Conservation (phyloP, 106 monocot genomes). For the Dioscorea alata region DNA sequence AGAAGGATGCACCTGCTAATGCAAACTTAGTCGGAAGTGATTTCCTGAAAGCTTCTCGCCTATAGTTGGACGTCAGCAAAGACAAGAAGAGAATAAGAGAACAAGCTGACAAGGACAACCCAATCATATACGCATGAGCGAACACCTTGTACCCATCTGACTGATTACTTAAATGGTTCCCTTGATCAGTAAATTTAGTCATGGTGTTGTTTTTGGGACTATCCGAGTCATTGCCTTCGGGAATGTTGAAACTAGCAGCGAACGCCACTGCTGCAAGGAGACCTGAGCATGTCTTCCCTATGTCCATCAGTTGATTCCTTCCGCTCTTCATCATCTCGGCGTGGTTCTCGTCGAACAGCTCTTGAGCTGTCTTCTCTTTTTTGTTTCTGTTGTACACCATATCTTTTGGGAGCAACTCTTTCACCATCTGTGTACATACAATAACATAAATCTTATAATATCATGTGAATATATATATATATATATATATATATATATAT, state of each 20-base stretch:
- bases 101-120: slow-evolving; percentile 27
- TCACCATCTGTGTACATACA: slow-evolving; percentile 9
- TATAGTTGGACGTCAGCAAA: slow-evolving; percentile 23
- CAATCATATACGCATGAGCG: slow-evolving; percentile 25
- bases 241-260: slow-evolving; percentile 32
- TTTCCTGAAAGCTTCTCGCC: slow-evolving; percentile 19
- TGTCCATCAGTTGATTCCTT: slow-evolving; percentile 8
- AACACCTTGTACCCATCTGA: slow-evolving; percentile 29
- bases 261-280: slow-evolving; percentile 38
- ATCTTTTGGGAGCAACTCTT: slow-evolving; percentile 21
- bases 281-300: slow-evolving; percentile 29
- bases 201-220: no score
- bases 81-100: slow-evolving; percentile 35
- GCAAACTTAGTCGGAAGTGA: slow-evolving; percentile 25
- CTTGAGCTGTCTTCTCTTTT: slow-evolving; percentile 26
- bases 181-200: slow-evolving; percentile 10
- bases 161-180: slow-evolving; percentile 10
- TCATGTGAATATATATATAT: no score
- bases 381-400: slow-evolving; percentile 24
- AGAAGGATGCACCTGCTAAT: slow-evolving; percentile 21
- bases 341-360: slow-evolving; percentile 27
- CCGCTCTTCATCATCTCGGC: slow-evolving; percentile 12
- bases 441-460: no score
- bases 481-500: no score
- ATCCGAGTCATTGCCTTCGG: no score